Percentiles rank a stretch among this genome's conserved stretches.
Conservation (phyloP, 306 rosid genomes). For the Cercis canadensis region DNA sequence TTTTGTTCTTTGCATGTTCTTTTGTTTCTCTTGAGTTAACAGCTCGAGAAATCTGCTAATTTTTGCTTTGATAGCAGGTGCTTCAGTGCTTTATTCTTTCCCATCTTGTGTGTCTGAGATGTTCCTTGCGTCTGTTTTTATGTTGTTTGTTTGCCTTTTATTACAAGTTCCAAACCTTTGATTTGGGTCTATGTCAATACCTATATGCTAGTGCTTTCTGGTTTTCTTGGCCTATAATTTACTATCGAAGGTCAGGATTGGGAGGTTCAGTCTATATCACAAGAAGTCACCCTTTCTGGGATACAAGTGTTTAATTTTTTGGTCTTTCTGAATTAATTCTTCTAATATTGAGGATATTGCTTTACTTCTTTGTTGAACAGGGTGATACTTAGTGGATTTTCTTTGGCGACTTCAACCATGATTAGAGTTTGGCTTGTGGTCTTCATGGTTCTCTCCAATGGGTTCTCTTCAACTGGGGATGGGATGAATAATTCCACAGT, state of each 20-base stretch:
- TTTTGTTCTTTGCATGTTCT: conserved; percentile 18
- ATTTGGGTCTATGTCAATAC: conserved; percentile 23
- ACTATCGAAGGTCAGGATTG: neutral
- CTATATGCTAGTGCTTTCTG: conserved; percentile 19
- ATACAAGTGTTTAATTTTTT: conserved; percentile 25
- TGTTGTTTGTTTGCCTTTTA: conserved; percentile 12
- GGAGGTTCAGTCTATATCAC: conserved; percentile 2
- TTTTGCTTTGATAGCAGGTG: conserved; percentile 14
- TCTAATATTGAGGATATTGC: conserved; percentile 10
- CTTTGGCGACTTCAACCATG: conserved; percentile 51
- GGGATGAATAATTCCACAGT: conserved; percentile 45
- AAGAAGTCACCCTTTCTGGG: neutral
- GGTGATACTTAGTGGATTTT: conserved; percentile 24
- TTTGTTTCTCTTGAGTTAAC: neutral
- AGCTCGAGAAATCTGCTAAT: neutral
- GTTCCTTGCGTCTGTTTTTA: conserved; percentile 18
- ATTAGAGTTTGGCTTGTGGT: conserved; percentile 52
- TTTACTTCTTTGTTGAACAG: conserved; percentile 37
- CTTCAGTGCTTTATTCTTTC: conserved; percentile 22
- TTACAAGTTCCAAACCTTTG: neutral
- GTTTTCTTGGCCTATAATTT: conserved; percentile 6
- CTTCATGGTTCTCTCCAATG: conserved; percentile 49
- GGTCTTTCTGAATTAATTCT: conserved; percentile 8
- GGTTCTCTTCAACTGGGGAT: conserved; percentile 53
- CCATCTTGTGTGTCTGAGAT: neutral